These are phyloP conservation scores for Zizania palustris DNA, from an alignment of 202 grass and related monocot species.

Conservation along the genomic window DNA sequence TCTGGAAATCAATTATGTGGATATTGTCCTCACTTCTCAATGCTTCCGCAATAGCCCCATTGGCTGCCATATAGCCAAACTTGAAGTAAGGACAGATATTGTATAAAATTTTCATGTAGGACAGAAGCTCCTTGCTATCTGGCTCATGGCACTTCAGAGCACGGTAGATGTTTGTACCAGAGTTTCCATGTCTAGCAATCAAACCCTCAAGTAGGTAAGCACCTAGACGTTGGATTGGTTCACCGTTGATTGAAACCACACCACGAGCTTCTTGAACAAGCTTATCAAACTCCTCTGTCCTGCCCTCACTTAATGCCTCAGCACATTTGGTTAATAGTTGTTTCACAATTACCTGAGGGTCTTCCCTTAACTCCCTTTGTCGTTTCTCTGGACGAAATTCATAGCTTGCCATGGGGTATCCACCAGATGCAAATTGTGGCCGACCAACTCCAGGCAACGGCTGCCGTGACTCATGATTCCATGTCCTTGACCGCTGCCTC, in stretches of 20 bases:
- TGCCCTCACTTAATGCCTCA: slow-evolving; percentile 65
- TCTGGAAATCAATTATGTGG: slow-evolving; percentile 98
- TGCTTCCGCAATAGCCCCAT: slow-evolving; percentile 93
- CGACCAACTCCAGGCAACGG: slow-evolving; percentile 43
- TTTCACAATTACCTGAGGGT: slow-evolving; percentile 58
- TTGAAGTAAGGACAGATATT: slow-evolving; percentile 97
- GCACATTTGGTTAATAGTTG: slow-evolving; percentile 76
- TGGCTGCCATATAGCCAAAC: slow-evolving; percentile 98
- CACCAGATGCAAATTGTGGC: slow-evolving; percentile 43
- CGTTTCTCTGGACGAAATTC: slow-evolving; percentile 78
- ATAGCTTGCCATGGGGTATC: slow-evolving; percentile 48
- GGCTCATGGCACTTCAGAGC: slow-evolving; percentile 78
- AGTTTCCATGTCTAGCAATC: slow-evolving; percentile 80
- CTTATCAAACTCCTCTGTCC: slow-evolving; percentile 70
- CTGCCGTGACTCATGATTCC: slow-evolving; percentile 59
- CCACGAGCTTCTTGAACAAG: slow-evolving; percentile 69
- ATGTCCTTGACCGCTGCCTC: slow-evolving; percentile 66
- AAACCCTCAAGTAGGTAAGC: slow-evolving; percentile 95
- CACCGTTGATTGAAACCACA: slow-evolving; percentile 79
- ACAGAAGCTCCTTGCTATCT: slow-evolving; percentile 83
- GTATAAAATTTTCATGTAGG: slow-evolving; percentile 94
- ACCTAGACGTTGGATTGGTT: slow-evolving; percentile 83
- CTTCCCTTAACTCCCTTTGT: slow-evolving; percentile 61
- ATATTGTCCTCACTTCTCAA: slow-evolving; percentile 81
- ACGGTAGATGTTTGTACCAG: slow-evolving; percentile 84